Conservation (phyloP, 2,329 filamentous ascomycete species). For the Dactylellina drechsleri region DNA sequence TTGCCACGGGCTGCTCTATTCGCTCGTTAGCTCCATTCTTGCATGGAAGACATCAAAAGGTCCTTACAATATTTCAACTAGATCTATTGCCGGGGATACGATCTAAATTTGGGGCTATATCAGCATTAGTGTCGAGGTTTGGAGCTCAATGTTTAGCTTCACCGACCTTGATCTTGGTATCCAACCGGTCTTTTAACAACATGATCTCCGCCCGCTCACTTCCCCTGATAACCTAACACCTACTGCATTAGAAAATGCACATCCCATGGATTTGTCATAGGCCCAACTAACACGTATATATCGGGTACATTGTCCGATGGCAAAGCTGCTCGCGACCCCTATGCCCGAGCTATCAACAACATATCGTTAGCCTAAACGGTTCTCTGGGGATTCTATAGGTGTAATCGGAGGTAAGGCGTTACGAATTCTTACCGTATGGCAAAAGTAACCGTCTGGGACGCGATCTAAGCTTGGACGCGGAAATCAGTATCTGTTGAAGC, state of each 20-base stretch:
- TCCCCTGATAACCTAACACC: constrained; percentile 73
- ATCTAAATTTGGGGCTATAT: constrained; percentile 67
- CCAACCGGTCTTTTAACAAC: constrained; percentile 76
- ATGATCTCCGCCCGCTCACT: constrained; percentile 77
- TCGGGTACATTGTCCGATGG: constrained; percentile 57
- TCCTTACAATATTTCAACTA: constrained; percentile 85
- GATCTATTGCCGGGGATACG: constrained; percentile 87
- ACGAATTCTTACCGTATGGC: constrained; percentile 42
- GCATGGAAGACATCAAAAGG: background rate
- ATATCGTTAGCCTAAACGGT: constrained; percentile 13
- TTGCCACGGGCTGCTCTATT: constrained; percentile 75
- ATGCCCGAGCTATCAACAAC: constrained; percentile 57
- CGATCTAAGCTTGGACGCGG: constrained; percentile 31
- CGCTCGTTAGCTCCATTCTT: constrained; percentile 44
- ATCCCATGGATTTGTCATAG: background rate
- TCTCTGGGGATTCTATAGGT: background rate
- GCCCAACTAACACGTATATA: constrained; percentile 57
- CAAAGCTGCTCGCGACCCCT: constrained; percentile 58
- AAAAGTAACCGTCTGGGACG: constrained; percentile 54
- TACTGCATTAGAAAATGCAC: constrained; percentile 25
- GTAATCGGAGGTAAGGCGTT: background rate
- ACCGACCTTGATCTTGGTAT: constrained; percentile 77
- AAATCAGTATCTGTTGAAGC: constrained; percentile 16
- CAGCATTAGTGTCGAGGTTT: constrained; percentile 33
- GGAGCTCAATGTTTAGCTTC: background rate